These are phyloP conservation scores for Cladosporium cucumerinum DNA, from an alignment of 2,329 filamentous ascomycete genomes.

Conservation along the genomic window DNA sequence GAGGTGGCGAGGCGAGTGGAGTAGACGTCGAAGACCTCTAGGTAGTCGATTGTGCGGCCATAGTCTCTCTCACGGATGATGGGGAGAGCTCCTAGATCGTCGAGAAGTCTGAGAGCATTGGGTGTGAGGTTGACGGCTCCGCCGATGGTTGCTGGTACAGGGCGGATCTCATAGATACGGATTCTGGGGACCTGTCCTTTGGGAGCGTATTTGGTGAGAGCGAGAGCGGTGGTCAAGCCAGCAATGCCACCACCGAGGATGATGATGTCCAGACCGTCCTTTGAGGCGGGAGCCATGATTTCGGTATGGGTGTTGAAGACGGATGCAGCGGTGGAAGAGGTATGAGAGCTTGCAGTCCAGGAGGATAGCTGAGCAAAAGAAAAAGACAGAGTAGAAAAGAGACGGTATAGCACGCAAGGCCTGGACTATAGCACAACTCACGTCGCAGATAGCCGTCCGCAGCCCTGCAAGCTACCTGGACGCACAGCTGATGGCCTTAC, in stretches of 20 bases:
- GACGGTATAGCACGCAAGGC: neutral
- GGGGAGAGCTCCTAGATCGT: constrained; percentile 34
- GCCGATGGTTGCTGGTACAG: constrained; percentile 44
- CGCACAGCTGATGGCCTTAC: neutral
- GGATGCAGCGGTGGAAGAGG: neutral
- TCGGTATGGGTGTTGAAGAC: neutral
- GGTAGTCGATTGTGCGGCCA: constrained; percentile 42
- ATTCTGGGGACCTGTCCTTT: constrained; percentile 37
- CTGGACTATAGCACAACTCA: neutral
- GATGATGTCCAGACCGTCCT: constrained; percentile 39
- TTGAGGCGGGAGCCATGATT: constrained; percentile 24
- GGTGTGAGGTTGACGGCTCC: constrained; percentile 49
- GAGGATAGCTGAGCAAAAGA: neutral
- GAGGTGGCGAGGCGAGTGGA: constrained; percentile 43
- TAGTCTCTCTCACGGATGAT: constrained; percentile 40
- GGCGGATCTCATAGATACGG: constrained; percentile 49
- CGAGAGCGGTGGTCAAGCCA: constrained; percentile 50
- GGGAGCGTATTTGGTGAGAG: constrained; percentile 45
- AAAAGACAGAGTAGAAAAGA: neutral
- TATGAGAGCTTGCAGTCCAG: neutral
- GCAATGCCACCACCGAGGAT: constrained; percentile 53
- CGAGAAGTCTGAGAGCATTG: constrained; percentile 42
- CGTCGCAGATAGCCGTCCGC: neutral
- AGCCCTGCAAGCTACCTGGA: neutral
- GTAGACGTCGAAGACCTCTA: constrained; percentile 47